Evolutionary conservation across 257 asterid genomes (phyloP).

Genomic region (Rehmannia glutinosa): DNA sequence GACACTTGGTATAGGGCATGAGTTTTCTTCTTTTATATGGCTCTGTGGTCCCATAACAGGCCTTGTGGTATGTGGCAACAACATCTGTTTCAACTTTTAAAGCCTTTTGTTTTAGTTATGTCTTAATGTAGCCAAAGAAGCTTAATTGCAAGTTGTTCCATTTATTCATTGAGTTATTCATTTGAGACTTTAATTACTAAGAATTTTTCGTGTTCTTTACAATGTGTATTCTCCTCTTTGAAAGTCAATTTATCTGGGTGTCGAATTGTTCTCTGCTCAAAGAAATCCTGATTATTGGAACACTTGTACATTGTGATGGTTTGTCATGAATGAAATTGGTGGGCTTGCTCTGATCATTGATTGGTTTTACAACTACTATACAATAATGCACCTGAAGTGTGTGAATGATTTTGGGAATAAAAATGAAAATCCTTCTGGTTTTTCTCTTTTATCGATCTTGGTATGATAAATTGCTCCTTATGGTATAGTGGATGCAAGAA

Average conservation of each 20-base stretch:
- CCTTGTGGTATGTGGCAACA: slow-evolving; percentile 70
- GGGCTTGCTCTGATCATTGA: too few relatives aligned
- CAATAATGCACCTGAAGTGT: neutral
- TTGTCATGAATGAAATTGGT: neutral
- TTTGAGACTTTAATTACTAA: neutral
- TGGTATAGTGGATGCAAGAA: too few relatives aligned
- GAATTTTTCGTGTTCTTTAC: neutral
- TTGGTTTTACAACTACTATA: neutral
- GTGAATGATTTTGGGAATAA: neutral
- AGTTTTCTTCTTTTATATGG: slow-evolving; percentile 97
- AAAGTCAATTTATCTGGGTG: neutral
- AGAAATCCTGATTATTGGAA: neutral
- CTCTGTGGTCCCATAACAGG: slow-evolving; percentile 99
- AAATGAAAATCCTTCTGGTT: too few relatives aligned
- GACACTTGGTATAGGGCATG: slow-evolving; percentile 98
- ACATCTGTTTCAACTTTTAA: slow-evolving; percentile 6
- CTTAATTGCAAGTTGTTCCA: slow-evolving; percentile 9
- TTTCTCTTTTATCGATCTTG: neutral
- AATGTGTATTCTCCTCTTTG: neutral
- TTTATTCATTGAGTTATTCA: slow-evolving; percentile 9
- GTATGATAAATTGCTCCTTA: neutral
- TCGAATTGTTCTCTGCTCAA: neutral
- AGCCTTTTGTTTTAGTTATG: neutral
- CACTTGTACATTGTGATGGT: neutral
- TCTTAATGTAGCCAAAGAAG: slow-evolving; percentile 4